Base-by-base conservation (phyloP, 148 eudicot species). In the Vaccinium darrowii region DNA sequence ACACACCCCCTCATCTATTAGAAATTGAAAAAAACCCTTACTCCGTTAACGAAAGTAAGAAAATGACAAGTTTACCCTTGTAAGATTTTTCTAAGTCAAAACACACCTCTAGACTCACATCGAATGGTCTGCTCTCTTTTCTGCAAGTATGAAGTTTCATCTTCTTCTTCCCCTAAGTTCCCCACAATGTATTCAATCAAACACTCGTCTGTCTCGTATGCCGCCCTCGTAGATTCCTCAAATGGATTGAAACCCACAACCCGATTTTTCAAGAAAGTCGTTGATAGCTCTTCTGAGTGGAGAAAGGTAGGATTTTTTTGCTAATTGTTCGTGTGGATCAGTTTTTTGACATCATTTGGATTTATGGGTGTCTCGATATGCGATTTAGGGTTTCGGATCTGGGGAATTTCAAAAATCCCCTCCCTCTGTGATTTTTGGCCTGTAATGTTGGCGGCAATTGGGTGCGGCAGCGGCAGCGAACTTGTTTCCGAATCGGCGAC, bases 71-170 rank as follows among this genome's bases (percentile, higher is more conserved):
- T 30, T 30, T 30, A 30, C 33, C 33, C 33, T 30, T 30, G 33
- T 30, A 1, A 30, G 33, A 30, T 30, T 30, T 30, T 30, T 30
- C 33, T 1, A 30, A 30, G 33, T 30, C 33, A 30, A 30, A 30
- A 30, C 33, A 30, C 33, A 30, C 33, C 1, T 1, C 1, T 30
- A 27, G 27, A 69, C 10, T 47, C 81, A 23, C 62, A 5, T 47
- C 81, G 69, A 51, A 86, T 90, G 49, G 58, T 85, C 89, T 75
- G 82, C 85, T 54, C 87, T 9, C 7, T 78, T 15, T 79, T 81
- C 75, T 65, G 84, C 77, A 84, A 62, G 10, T 50, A 23, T 10
- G 49, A 80, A 1, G 69, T 36, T 86, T 50, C 54, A 62, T 72
- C 57, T 47, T 12, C 49, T 62, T 75, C 82, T 3, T 33, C 36